Evolutionary conservation across 345 rosid species (phyloP).

Genomic region (Eucalyptus pauciflora): DNA sequence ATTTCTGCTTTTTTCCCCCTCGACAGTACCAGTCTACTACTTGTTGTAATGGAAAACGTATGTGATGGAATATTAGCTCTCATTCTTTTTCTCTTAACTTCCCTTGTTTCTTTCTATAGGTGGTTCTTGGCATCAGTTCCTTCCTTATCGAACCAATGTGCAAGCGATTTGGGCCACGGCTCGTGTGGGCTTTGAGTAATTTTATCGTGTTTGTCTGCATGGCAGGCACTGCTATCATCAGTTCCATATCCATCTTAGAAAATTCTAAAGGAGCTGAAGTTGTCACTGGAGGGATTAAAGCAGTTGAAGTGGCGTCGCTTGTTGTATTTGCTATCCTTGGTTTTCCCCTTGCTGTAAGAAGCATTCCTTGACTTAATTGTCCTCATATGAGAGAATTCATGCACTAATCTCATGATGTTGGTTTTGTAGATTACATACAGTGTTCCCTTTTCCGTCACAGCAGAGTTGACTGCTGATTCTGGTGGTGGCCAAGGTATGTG

Average conservation of each 20-base stretch:
- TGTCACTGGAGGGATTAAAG: constrained; percentile 40
- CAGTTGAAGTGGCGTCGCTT: constrained; percentile 61
- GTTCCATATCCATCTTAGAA: constrained; percentile 47
- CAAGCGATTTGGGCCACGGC: constrained; percentile 61
- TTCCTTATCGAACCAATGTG: constrained; percentile 90
- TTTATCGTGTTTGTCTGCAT: constrained; percentile 78
- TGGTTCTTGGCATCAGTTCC: constrained; percentile 91
- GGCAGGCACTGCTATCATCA: constrained; percentile 74
- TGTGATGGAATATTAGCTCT: not conserved
- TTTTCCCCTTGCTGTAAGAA: constrained; percentile 91
- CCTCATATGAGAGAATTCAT: not conserved
- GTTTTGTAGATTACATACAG: constrained; percentile 73
- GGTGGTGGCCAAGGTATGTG: constrained; percentile 91
- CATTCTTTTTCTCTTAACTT: not conserved
- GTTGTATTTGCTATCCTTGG: constrained; percentile 86
- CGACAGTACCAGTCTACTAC: not conserved
- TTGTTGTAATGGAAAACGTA: not conserved
- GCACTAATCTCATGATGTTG: not conserved
- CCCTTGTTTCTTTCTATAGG: constrained; percentile 22
- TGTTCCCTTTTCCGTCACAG: constrained; percentile 90
- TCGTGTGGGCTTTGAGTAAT: constrained; percentile 92
- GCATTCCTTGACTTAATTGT: not conserved
- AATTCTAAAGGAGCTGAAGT: constrained; percentile 47
- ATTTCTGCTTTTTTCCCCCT: not conserved
- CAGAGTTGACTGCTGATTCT: constrained; percentile 90